Percentiles rank a stretch among this genome's conserved stretches.
These are phyloP conservation scores for Leccinum subgranulosum DNA, from an alignment of 768 basidiomycete genomes.

Conservation along the genomic window DNA sequence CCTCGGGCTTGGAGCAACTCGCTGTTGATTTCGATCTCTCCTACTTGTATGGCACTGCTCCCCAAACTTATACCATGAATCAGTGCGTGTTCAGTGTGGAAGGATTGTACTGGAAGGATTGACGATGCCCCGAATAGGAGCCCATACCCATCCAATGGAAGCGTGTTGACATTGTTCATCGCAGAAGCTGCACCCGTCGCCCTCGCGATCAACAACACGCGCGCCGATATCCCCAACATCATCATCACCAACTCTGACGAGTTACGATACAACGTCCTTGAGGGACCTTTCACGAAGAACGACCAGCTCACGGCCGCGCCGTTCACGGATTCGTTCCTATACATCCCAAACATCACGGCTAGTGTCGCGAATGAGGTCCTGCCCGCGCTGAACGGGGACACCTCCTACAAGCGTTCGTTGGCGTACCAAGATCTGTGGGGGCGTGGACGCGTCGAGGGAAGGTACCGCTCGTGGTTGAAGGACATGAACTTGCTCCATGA, in stretches of 20 bases:
- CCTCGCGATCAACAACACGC: constrained; percentile 60
- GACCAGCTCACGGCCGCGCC: constrained; percentile 77
- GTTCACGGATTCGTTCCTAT: constrained; percentile 63
- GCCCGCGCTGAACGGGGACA: constrained; percentile 47
- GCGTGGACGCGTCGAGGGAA: not conserved
- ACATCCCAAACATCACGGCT: constrained; percentile 52
- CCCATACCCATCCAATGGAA: constrained; percentile 60
- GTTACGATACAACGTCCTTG: constrained; percentile 63
- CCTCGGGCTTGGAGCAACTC: constrained; percentile 50
- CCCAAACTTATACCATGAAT: constrained; percentile 68
- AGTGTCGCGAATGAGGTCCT: constrained; percentile 52
- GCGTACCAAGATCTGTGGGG: not conserved
- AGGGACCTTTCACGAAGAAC: constrained; percentile 73
- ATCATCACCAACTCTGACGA: constrained; percentile 64
- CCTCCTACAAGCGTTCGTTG: not conserved
- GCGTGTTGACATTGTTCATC: constrained; percentile 57
- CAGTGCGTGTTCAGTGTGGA: constrained; percentile 39
- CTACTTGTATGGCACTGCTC: constrained; percentile 65
- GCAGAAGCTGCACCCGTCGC: constrained; percentile 51
- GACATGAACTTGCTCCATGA: not conserved
- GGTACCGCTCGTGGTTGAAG: not conserved
- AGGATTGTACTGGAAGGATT: not conserved
- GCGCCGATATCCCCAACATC: constrained; percentile 56
- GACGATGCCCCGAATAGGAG: constrained; percentile 33
- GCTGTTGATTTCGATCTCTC: constrained; percentile 59